Evolutionary conservation across 1,284 basidiomycete species (phyloP).

Genomic region (Cystodermella granulosa): DNA sequence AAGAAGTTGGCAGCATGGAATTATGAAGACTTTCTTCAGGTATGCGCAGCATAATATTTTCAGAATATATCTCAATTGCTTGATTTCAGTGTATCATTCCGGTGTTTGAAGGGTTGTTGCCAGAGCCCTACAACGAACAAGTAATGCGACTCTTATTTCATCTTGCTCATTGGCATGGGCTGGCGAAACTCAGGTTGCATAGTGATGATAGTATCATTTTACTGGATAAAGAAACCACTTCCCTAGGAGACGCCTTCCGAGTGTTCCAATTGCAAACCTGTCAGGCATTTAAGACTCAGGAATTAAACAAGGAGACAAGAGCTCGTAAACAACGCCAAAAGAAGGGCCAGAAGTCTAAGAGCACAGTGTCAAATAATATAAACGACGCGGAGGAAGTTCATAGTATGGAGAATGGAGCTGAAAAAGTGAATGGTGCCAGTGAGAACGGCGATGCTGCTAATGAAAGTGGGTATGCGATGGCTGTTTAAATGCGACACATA

Average conservation of each 20-base stretch:
- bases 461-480: too few species aligned
- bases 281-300: slow-evolving; percentile 19
- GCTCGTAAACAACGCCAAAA: slow-evolving; percentile 20
- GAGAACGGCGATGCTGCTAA: too few species aligned
- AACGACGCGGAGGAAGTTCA: too few species aligned
- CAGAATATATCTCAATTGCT: background rate
- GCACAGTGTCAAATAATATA: too few species aligned
- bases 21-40: slow-evolving; percentile 39
- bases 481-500: too few species aligned
- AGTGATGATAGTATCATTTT: slow-evolving; percentile 25
- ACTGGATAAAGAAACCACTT: slow-evolving; percentile 19
- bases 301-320: slow-evolving; percentile 25
- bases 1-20: slow-evolving; percentile 36
- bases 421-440: too few species aligned
- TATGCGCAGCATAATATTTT: too few species aligned
- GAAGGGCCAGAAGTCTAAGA: background rate
- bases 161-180: slow-evolving; percentile 32
- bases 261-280: slow-evolving; percentile 23
- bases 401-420: too few species aligned
- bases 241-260: slow-evolving; percentile 22
- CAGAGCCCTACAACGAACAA: slow-evolving; percentile 21
- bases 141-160: slow-evolving; percentile 27
- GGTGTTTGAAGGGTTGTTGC: slow-evolving; percentile 35
- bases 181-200: slow-evolving; percentile 38
- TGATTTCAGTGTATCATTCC: slow-evolving; percentile 35